Conservation (phyloP, 2,329 filamentous ascomycete species). For the Claviceps africana region DNA sequence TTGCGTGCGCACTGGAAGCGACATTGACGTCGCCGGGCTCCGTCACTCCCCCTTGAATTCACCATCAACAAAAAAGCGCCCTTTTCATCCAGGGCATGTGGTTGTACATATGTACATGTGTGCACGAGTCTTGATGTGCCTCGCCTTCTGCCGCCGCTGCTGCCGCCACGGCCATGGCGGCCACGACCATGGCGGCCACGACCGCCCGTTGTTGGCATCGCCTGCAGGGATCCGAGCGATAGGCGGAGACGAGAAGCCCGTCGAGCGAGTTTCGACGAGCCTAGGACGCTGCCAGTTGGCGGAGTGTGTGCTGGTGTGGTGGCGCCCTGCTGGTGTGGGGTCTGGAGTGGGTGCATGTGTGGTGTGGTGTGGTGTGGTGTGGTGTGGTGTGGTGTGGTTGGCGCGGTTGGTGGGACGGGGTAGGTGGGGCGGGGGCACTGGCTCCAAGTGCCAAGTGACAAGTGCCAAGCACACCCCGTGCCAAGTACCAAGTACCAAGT, state of each 20-base stretch:
- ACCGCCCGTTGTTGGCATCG: constrained; percentile 9
- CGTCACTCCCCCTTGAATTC: background rate
- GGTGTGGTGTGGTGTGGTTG: too few relatives aligned
- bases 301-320: background rate
- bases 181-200: constrained; percentile 3
- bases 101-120: background rate
- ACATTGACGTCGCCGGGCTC: background rate
- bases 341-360: background rate
- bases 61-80: background rate
- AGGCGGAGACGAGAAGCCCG: constrained; percentile 4
- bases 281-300: background rate
- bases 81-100: background rate
- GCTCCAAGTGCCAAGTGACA: background rate
- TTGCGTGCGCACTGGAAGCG: background rate
- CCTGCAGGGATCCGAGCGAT: constrained; percentile 12
- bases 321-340: constrained; percentile 3
- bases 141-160: background rate
- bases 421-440: background rate
- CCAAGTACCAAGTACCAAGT: too few relatives aligned
- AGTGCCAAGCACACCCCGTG: too few relatives aligned
- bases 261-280: background rate
- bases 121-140: background rate
- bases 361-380: too few relatives aligned
- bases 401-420: background rate
- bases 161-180: background rate